Evolutionary conservation across 176 grass and related monocot genomes (phyloP).

Genomic region (Ampelocalamus luodianensis): DNA sequence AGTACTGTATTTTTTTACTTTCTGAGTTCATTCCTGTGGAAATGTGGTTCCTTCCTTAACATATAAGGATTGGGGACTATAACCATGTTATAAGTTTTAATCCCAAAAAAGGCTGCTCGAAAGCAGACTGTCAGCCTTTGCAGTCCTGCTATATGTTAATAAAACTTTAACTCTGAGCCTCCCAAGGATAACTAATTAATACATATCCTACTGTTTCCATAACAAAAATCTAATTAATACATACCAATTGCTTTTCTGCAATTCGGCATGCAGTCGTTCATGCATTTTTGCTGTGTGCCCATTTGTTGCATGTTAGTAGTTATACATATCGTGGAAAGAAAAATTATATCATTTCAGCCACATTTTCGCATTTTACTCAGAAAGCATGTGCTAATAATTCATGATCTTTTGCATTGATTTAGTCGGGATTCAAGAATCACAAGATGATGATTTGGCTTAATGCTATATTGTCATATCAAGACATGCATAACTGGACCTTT

Average conservation of each 20-base stretch:
- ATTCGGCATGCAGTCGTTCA: background rate
- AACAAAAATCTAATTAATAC: background rate
- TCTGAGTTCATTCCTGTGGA: background rate
- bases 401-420: slow-evolving; percentile 22
- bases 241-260: slow-evolving; percentile 16
- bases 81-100: background rate
- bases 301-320: slow-evolving; percentile 4
- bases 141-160: background rate
- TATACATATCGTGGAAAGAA: background rate
- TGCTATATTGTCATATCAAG: slow-evolving; percentile 28
- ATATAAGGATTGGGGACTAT: background rate
- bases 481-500: slow-evolving; percentile 23
- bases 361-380: slow-evolving; percentile 4
- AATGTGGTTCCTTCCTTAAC: background rate
- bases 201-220: background rate
- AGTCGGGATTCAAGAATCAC: background rate
- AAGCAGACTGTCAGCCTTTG: background rate
- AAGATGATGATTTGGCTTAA: background rate
- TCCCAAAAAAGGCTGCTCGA: background rate
- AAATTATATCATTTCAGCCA: background rate
- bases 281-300: background rate
- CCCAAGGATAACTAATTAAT: background rate
- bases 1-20: background rate
- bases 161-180: background rate
- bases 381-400: background rate